Base-by-base conservation (phyloP, 352 stramenopile genomes). In the Phytophthora sansomeana region DNA sequence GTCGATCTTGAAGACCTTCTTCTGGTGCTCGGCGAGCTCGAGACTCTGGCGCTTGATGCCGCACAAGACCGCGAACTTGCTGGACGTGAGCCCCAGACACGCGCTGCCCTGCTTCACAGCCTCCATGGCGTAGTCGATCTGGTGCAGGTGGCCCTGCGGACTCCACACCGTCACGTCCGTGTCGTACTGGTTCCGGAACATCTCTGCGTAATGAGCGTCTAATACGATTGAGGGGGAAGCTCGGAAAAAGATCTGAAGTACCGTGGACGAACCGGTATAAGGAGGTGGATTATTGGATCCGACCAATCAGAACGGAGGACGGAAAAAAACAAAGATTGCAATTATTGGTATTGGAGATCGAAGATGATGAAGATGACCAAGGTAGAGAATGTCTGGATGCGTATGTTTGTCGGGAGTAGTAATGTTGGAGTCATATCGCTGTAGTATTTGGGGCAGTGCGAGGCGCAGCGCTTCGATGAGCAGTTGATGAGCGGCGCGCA, bases 121-220 rank as follows among this genome's bases (percentile, higher is more conserved):
- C 77, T 98, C 94, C 84, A 97, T 97, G 29, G 91, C 96, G 58
- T 98, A 98, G 78, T 99, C 93, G 69, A 99, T 97, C 92, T 99
- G 98, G 76, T 99, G 95, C 44, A 99, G 82, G 72, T 98, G 96
- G 36, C 97, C 98, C 87, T 99, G 97, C 29, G 98, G 97, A 80
- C 90, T 98, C 97, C 97, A 99, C 54, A 99, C 98, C 48, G 97
- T 99, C 75, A 99, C 97, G 80, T 99, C 98, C 60, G 97, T 99
- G 88, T 99, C 98, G 81, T 99, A 99, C 80, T 99, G 94, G 83
- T 99, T 99, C 65, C 97, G 91, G 82, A 99, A 99, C 98, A 99
- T 99, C 65, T 33, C 42, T 49, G 5, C 32, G 6, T 28, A 30
- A 57, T 42, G 8, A 39, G 24, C 39, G 16, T 14, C 39, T 46